A percentile compares a stretch with the other conserved stretches of the same genome.
These are phyloP conservation scores for Aspergillus sergii DNA, from an alignment of 2,329 filamentous ascomycete genomes.

Conservation along the genomic window DNA sequence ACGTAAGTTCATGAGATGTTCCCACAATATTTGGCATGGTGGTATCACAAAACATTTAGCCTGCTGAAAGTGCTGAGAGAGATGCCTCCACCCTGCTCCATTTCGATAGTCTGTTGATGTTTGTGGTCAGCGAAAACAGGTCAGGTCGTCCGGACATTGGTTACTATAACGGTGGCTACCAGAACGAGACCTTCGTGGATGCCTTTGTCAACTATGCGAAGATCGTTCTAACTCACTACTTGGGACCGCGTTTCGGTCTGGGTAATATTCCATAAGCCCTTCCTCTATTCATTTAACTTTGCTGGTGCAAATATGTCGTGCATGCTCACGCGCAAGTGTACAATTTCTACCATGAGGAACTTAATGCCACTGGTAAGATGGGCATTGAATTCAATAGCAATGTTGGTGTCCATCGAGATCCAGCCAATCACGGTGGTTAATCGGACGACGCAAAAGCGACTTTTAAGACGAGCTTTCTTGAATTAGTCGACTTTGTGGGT, in stretches of 20 bases:
- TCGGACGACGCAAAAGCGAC: too few relatives aligned
- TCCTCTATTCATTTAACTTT: conserved; percentile 46
- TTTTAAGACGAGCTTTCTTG: too few relatives aligned
- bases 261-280: conserved; percentile 47
- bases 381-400: conserved; percentile 53
- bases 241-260: conserved; percentile 43
- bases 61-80: too few relatives aligned
- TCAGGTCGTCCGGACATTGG: conserved; percentile 27
- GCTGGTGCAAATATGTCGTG: conserved; percentile 52
- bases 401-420: conserved; percentile 53
- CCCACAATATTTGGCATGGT: too few relatives aligned
- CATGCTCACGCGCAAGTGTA: conserved; percentile 43
- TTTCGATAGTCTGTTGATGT: conserved; percentile 32
- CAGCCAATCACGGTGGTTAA: conserved; percentile 4
- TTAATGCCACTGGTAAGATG: conserved; percentile 47
- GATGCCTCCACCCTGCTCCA: conserved; percentile 38
- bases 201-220: conserved; percentile 42
- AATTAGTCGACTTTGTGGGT: too few relatives aligned
- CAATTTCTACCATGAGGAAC: conserved; percentile 44
- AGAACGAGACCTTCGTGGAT: conserved; percentile 46
- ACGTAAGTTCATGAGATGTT: too few relatives aligned
- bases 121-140: conserved; percentile 22
- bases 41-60: too few relatives aligned
- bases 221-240: conserved; percentile 41
- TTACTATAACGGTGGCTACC: conserved; percentile 33